Evolutionary conservation across 768 basidiomycete genomes (phyloP).

Genomic region (Termitomyces sp.): DNA sequence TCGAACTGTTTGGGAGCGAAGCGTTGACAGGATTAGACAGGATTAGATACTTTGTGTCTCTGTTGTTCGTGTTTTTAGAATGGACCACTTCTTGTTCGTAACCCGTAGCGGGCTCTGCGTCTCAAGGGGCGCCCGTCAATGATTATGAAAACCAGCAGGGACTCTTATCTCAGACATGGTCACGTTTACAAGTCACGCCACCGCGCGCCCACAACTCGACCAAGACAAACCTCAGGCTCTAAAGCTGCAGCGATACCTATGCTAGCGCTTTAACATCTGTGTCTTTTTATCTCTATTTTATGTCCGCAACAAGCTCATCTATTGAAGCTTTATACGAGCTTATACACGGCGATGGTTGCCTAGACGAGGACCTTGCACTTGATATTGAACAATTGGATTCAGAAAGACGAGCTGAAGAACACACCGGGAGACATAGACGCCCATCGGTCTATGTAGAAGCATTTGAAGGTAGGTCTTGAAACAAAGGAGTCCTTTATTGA

Average conservation of each 20-base stretch:
- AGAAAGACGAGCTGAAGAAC: not conserved
- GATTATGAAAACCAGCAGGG: no score
- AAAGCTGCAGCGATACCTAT: not conserved
- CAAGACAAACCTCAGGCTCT: no score
- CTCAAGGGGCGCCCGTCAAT: no score
- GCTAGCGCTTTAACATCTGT: not conserved
- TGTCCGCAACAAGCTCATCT: not conserved
- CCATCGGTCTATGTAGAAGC: conserved; percentile 19
- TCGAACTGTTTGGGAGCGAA: no score
- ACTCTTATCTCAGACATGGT: not conserved
- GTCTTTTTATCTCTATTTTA: not conserved
- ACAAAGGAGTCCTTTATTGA: not conserved
- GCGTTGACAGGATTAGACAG: no score
- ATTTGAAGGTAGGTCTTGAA: conserved; percentile 19
- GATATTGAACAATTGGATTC: conserved; percentile 15
- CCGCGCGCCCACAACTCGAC: not conserved
- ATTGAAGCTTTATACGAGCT: conserved; percentile 4
- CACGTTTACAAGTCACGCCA: not conserved
- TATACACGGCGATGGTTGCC: not conserved
- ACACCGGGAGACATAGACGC: conserved; percentile 1
- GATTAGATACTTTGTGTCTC: no score
- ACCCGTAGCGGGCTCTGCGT: no score
- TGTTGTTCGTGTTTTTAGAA: no score
- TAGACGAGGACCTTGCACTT: conserved; percentile 6
- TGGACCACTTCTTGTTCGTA: no score